Evolutionary conservation across 768 basidiomycete genomes (phyloP), one percentile per base, ranked within the genome.

Genomic region (Podaxis rugospora): DNA sequence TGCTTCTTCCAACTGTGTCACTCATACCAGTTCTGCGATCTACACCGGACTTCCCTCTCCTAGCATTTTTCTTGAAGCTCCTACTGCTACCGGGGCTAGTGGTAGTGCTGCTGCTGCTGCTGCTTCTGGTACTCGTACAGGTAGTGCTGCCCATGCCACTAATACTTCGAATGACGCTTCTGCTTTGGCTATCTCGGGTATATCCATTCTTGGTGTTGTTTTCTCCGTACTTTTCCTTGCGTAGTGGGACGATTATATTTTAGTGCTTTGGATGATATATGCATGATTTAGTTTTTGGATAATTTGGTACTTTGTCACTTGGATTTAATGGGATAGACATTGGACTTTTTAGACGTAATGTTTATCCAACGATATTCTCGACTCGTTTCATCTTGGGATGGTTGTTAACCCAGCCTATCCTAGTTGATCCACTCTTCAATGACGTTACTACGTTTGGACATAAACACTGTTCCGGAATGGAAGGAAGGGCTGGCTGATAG

Each of bases 1-100:
- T 3, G 67, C 74, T 18, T 74, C 72, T 36, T 75, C 73, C 54
- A 72, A 72, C 57, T 82, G 80, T 68, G 59, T 57, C 32, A 55
- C 67, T 6, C 70, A 68, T 52, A 60, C 63, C 14, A 74, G 71
- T 55, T 62, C 72, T 1, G 58, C 65, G 16, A 57, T 78, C 47
- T 78, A 68, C 51, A 59, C 66, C 21, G 63, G 63, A 2, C 65
- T 69, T 27, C 67, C 69, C 27, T 66, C 64, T 2, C 61, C 58
- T 5, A 61, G 32, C 32, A 53, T 65, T 23, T 3, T 23, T 5
- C 54, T 54, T 2, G 36, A 18, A 5, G 56, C 49, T 2, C 44
- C 61, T 28, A 37, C 51, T 27, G 14, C 42, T 2, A 16, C 42
- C n/a, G 16, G n/a, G 3, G 42, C 65, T 4, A 11, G 47, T 23